Evolutionary conservation across 345 rosid genomes (phyloP).

Genomic region (Tarenaya hassleriana): DNA sequence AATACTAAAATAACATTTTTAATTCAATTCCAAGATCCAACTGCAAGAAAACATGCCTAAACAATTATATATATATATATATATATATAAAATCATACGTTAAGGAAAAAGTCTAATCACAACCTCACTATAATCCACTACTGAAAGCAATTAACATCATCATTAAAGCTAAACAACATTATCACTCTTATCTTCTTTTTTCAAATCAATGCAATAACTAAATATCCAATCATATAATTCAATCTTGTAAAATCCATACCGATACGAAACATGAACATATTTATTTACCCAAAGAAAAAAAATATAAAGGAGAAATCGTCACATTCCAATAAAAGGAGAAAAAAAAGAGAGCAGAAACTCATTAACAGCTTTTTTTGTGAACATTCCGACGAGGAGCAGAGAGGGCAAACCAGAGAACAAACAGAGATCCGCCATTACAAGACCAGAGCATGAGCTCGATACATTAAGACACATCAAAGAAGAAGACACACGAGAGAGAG

Average conservation of each 20-base stretch:
- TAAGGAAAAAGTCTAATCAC: constrained; percentile 23
- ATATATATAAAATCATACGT: neutral
- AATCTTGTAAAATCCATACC: constrained; percentile 30
- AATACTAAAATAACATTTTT: no score
- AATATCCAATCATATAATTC: constrained; percentile 12
- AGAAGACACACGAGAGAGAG: constrained; percentile 2
- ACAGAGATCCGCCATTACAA: neutral
- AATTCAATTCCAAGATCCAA: no score
- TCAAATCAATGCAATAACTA: constrained; percentile 2
- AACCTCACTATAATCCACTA: constrained; percentile 32
- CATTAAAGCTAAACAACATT: constrained; percentile 28
- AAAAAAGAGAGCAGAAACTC: constrained; percentile 17
- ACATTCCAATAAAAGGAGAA: constrained; percentile 12
- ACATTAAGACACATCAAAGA: neutral
- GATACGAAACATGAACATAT: neutral
- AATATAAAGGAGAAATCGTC: no score
- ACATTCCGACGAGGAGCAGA: constrained; percentile 21
- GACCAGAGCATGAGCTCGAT: no score
- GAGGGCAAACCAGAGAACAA: neutral
- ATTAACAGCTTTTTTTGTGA: constrained; percentile 12
- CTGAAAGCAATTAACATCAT: constrained; percentile 30
- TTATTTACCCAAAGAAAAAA: no score
- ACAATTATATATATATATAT: neutral
- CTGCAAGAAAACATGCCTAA: constrained; percentile 5
- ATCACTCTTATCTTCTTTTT: constrained; percentile 22